These are phyloP conservation scores for Ambrosia trifida DNA, from an alignment of 129 eudicot species.

Conservation along the genomic window DNA sequence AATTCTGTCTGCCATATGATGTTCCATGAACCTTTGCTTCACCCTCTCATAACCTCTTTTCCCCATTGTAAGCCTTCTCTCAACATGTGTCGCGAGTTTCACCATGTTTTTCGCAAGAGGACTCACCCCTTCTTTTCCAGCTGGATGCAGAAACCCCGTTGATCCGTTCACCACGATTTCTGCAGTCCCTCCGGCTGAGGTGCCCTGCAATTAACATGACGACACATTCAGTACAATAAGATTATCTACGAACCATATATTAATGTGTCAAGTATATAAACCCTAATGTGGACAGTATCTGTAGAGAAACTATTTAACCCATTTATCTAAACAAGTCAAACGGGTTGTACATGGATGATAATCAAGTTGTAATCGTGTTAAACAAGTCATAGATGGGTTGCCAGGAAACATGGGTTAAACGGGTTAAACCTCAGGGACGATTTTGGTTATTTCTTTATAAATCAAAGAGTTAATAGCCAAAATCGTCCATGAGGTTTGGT, in stretches of 20 bases:
- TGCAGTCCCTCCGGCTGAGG: conserved; percentile 93
- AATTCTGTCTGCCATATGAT: conserved; percentile 77
- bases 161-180: conserved; percentile 84
- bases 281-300: too few species aligned
- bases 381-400: neutral
- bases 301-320: too few species aligned
- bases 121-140: conserved; percentile 80
- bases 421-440: neutral
- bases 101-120: conserved; percentile 82
- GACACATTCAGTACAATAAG: neutral
- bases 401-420: too few species aligned
- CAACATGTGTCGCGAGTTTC: conserved; percentile 69
- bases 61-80: conserved; percentile 79
- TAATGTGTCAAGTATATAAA: too few species aligned
- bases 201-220: conserved; percentile 50
- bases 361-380: neutral
- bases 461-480: too few species aligned
- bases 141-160: conserved; percentile 80
- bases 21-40: conserved; percentile 71
- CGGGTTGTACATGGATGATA: neutral
- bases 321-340: neutral
- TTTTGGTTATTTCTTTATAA: too few species aligned
- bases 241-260: too few species aligned
- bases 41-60: conserved; percentile 78
- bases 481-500: too few species aligned